phyloP scores from a whole-genome alignment of 495 filamentous ascomycete genomes.

The Daldinia concentrica region DNA sequence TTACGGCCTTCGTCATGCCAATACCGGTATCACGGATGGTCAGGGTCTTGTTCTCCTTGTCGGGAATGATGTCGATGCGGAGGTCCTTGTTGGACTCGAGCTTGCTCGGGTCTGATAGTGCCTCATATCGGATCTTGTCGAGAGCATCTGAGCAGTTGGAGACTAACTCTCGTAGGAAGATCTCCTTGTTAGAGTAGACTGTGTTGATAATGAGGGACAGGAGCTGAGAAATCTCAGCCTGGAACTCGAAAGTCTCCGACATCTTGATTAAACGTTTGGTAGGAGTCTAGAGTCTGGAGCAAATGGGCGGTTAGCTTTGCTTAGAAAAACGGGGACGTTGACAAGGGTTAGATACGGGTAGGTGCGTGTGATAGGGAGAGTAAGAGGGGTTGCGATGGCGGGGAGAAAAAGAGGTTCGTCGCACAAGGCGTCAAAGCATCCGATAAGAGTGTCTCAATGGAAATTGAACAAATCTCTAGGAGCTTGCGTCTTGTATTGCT shows the following conservation, averaged over 20 bases:
- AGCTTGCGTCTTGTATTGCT: background rate
- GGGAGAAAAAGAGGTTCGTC: slow-evolving; percentile 7
- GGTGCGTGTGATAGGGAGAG: background rate
- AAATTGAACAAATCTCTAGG: background rate
- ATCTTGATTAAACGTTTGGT: slow-evolving; percentile 63
- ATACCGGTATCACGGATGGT: slow-evolving; percentile 98
- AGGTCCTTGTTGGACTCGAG: slow-evolving; percentile 97
- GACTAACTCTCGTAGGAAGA: slow-evolving; percentile 97
- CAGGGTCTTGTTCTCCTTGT: slow-evolving; percentile 96
- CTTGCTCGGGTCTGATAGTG: slow-evolving; percentile 95
- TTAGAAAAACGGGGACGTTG: background rate
- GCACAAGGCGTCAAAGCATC: background rate
- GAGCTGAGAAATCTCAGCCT: slow-evolving; percentile 99
- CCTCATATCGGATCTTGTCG: slow-evolving; percentile 99
- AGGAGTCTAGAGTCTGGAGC: slow-evolving; percentile 26
- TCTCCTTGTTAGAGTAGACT: slow-evolving; percentile 99
- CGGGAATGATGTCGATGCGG: slow-evolving; percentile 95
- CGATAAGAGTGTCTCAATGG: too few relatives aligned
- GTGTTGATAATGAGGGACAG: slow-evolving; percentile 99
- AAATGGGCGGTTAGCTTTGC: slow-evolving; percentile 14
- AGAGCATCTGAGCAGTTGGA: slow-evolving; percentile 98
- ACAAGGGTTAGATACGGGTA: background rate
- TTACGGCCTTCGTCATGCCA: slow-evolving; percentile 99
- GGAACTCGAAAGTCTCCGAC: slow-evolving; percentile 98
- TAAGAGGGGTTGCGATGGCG: slow-evolving; percentile 10